Percentiles rank a stretch among this genome's conserved stretches.
phyloP scores from a whole-genome alignment of 495 filamentous ascomycete genomes.

The Xylaria intraflava region DNA sequence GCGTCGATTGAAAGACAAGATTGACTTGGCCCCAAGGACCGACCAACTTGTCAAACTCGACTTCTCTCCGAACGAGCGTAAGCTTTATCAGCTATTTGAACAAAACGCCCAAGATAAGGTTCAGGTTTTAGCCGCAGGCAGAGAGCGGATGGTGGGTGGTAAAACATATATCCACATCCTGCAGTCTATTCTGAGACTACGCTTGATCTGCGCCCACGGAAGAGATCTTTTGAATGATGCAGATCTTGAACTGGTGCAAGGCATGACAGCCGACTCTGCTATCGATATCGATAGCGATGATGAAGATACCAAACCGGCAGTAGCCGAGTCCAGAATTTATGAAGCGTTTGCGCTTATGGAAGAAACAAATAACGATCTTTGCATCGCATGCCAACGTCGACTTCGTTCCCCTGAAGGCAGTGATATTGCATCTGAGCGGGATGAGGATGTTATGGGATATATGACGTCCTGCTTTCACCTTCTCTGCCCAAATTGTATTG shows the following conservation, averaged over 20 bases:
- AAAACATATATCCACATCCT: constrained; percentile 83
- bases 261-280: constrained; percentile 69
- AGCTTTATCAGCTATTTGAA: constrained; percentile 50
- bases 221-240: constrained; percentile 77
- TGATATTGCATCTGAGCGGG: constrained; percentile 46
- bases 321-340: constrained; percentile 63
- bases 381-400: constrained; percentile 59
- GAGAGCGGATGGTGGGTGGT: constrained; percentile 63
- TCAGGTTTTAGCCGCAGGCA: constrained; percentile 41
- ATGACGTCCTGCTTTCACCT: constrained; percentile 82
- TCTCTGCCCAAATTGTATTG: constrained; percentile 68
- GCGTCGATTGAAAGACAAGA: constrained; percentile 85
- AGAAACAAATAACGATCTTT: constrained; percentile 65
- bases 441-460: constrained; percentile 62
- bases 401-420: constrained; percentile 49
- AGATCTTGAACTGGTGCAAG: constrained; percentile 70
- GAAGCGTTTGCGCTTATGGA: constrained; percentile 76
- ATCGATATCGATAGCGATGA: constrained; percentile 78
- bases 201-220: constrained; percentile 85
- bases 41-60: constrained; percentile 64
- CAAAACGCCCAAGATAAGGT: constrained; percentile 48
- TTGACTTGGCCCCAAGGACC: constrained; percentile 66
- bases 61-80: constrained; percentile 45
- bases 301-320: constrained; percentile 46
- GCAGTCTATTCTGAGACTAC: constrained; percentile 81